phyloP scores from a whole-genome alignment of 345 rosid species.

The Aquilaria sinensis region DNA sequence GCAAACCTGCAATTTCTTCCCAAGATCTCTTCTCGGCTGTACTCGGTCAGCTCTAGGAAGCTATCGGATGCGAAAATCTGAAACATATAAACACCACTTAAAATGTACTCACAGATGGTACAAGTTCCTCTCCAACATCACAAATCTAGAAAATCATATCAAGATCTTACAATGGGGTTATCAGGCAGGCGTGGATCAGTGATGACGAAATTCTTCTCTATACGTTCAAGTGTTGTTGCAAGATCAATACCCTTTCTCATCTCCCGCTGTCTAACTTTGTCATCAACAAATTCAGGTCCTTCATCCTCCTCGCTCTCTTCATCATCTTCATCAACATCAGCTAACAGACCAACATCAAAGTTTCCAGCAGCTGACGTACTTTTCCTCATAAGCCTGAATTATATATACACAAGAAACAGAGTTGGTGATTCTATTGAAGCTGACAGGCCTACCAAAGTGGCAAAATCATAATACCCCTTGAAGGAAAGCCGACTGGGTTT shows the following conservation, averaged over 20 bases:
- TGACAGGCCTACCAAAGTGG: background rate
- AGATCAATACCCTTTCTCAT: constrained; percentile 99
- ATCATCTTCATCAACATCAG: constrained; percentile 38
- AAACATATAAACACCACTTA: constrained; percentile 2
- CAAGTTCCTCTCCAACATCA: background rate
- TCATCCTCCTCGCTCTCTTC: constrained; percentile 44
- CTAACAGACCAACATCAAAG: constrained; percentile 29
- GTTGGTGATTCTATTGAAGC: background rate
- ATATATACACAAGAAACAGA: background rate
- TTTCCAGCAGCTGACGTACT: constrained; percentile 33
- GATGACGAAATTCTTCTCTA: constrained; percentile 95
- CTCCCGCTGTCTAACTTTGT: constrained; percentile 77
- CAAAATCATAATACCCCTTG: constrained; percentile 46
- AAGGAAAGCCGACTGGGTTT: constrained; percentile 72
- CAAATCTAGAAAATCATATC: background rate
- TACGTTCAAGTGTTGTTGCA: constrained; percentile 97
- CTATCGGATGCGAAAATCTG: constrained; percentile 99
- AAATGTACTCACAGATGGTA: background rate
- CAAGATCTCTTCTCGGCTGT: constrained; percentile 93
- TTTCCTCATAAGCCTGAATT: constrained; percentile 47
- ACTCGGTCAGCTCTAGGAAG: constrained; percentile 95
- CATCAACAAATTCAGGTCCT: constrained; percentile 72
- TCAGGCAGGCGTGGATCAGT: constrained; percentile 98
- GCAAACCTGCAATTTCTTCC: constrained; percentile 93
- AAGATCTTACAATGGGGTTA: constrained; percentile 83